phyloP scores from a whole-genome alignment of 2,329 filamentous ascomycete species.

The Penicillium palitans region DNA sequence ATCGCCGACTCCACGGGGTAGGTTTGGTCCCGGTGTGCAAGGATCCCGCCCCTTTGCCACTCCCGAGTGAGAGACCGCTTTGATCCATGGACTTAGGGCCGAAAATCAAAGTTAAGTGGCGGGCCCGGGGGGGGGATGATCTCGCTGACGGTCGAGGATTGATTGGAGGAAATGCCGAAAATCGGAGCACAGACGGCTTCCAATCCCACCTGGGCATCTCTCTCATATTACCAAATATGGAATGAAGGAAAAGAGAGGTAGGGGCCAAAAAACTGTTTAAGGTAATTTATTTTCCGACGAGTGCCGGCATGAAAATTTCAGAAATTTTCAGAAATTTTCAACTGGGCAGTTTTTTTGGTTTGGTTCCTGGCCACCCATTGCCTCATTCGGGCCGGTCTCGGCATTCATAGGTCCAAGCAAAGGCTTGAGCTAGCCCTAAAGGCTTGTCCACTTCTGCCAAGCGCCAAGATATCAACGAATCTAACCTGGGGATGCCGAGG shows the following conservation, averaged over 20 bases:
- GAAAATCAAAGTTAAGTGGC: neutral
- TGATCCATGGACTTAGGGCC: neutral
- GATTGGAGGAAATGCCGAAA: slow-evolving; percentile 5
- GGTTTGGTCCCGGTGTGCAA: neutral
- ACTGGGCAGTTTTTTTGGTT: neutral
- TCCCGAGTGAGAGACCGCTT: neutral
- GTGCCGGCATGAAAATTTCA: neutral
- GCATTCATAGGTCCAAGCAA: neutral
- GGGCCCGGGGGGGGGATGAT: neutral
- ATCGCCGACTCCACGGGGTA: slow-evolving; percentile 13
- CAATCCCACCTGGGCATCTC: neutral
- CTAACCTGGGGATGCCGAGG: neutral
- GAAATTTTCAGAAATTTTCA: too few species aligned
- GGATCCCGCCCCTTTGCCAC: slow-evolving; percentile 4
- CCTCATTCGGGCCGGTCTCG: neutral
- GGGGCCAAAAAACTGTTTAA: neutral
- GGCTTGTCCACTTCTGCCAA: slow-evolving; percentile 1
- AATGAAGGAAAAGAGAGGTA: too few species aligned
- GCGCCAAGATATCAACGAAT: slow-evolving; percentile 1
- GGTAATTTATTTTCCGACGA: neutral
- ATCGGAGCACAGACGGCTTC: neutral
- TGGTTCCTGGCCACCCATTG: neutral
- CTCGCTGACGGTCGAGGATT: neutral
- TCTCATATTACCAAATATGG: too few species aligned
- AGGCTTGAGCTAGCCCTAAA: slow-evolving; percentile 1